Base-by-base conservation (phyloP, 805 yeast genomes). In the Groenewaldozyma tartarivorans region DNA sequence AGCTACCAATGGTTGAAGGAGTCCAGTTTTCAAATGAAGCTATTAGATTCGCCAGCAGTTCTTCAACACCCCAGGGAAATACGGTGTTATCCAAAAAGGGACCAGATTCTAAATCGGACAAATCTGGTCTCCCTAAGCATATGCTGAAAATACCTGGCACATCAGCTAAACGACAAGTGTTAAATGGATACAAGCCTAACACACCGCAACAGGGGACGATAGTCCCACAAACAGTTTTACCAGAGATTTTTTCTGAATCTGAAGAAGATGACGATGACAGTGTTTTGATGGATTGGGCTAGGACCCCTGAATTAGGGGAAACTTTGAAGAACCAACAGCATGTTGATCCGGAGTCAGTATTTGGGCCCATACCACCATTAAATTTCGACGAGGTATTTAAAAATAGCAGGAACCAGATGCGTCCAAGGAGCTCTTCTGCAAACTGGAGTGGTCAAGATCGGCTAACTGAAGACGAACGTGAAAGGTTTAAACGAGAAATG, bases 321-420 rank as follows among this genome's bases (percentile, higher is more conserved):
- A 62, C 68, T 27, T 59, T 77, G 30, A 53, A 59, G 18, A 72
- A 69, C 44, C 80, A 76, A 53, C 57, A 45, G 38, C 56, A 55
- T 21, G 62, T 79, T 45, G 79, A 85, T 52, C 88, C 92, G 0
- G 75, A 69, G 46, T 56, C 67, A 16, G 72, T 85, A 1, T 84
- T 86, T 62, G 95, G 94, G 0, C 79, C 82, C 4, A 72, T 81
- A 24, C 81, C 82, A 0, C 77, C 77, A 2, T 62, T 82, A 43
- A 72, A 77, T 39, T 75, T 80, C 63, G 84, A 77, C 40, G 85
- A 78, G 47, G 74, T 82, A 3, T 84, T 82, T 54, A 71, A 67
- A 26, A 52, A 47, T 29, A 39, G 75, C 2, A 63, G 69, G 39
- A 36, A 51, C 5, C 57, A 70, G 2, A 65, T 76, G n/a, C 67